Evolutionary conservation across 441 rosid genomes (phyloP).

Genomic region (Eruca vesicaria): DNA sequence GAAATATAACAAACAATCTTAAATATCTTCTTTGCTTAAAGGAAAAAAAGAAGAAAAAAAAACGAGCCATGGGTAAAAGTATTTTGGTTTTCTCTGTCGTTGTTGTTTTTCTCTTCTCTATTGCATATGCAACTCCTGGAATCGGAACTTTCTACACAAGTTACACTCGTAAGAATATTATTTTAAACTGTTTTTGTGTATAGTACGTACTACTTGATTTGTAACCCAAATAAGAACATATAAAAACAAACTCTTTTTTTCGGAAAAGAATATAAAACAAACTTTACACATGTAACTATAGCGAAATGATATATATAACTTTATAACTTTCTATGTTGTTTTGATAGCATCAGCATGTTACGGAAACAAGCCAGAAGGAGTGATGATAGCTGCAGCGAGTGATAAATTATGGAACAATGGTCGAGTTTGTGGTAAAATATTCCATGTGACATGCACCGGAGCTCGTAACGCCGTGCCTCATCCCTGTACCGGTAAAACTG

Average conservation of each 20-base stretch:
- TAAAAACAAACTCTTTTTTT: too few relatives aligned
- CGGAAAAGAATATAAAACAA: too few relatives aligned
- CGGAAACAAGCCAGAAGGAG: slow-evolving; percentile 26
- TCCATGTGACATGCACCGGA: slow-evolving; percentile 32
- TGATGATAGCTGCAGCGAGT: slow-evolving; percentile 50
- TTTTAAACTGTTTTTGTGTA: not conserved
- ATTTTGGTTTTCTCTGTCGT: slow-evolving; percentile 5
- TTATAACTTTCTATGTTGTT: not conserved
- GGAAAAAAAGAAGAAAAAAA: not conserved
- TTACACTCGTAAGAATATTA: slow-evolving; percentile 23
- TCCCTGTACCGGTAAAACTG: slow-evolving; percentile 37
- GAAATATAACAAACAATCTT: not conserved
- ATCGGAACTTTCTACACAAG: slow-evolving; percentile 29
- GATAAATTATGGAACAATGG: slow-evolving; percentile 40
- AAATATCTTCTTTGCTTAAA: not conserved
- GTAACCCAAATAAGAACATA: not conserved
- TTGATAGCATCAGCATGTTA: slow-evolving; percentile 46
- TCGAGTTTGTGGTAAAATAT: slow-evolving; percentile 40
- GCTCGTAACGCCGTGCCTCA: slow-evolving; percentile 41
- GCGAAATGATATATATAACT: not conserved
- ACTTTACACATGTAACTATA: not conserved
- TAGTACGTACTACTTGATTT: not conserved
- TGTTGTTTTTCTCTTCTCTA: slow-evolving; percentile 12
- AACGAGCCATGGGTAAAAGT: not conserved
- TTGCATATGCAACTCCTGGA: slow-evolving; percentile 25